Evolutionary conservation across 2,329 filamentous ascomycete species (phyloP).

Genomic region (Metarhizium rileyi): DNA sequence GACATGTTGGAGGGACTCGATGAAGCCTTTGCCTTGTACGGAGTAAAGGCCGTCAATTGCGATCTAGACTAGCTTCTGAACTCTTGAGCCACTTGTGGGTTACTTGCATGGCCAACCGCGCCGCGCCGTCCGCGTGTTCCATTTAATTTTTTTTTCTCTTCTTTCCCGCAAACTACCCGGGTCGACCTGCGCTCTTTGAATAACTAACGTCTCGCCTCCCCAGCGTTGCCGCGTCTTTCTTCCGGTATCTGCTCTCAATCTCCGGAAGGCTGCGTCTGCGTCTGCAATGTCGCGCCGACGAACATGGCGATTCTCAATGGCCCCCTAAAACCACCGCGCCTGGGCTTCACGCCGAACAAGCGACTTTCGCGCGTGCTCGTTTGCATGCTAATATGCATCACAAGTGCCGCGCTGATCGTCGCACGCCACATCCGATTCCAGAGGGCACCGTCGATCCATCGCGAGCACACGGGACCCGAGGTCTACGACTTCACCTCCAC

Average conservation of each 20-base stretch:
- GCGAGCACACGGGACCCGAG: conserved; percentile 15
- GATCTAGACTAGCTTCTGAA: no score
- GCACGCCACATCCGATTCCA: background rate
- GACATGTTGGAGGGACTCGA: conserved; percentile 36
- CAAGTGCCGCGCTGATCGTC: conserved; percentile 8
- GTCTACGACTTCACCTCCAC: conserved; percentile 20
- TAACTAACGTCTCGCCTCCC: no score
- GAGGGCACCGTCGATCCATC: conserved; percentile 10
- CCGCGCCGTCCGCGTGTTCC: no score
- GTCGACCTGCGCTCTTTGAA: background rate
- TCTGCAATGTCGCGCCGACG: conserved; percentile 1
- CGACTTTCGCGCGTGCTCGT: conserved; percentile 21
- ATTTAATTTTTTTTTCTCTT: no score
- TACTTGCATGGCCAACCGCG: no score
- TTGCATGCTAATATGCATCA: conserved; percentile 12
- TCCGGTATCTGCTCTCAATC: background rate
- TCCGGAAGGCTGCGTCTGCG: background rate
- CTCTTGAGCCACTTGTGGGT: no score
- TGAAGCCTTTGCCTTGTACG: conserved; percentile 42
- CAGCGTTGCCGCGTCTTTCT: background rate
- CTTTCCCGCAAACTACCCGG: no score
- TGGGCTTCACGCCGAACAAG: conserved; percentile 19
- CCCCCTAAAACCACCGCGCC: conserved; percentile 4
- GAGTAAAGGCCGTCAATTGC: conserved; percentile 31
- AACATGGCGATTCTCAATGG: conserved; percentile 4